Evolutionary conservation across 441 rosid genomes (phyloP), one percentile per base, ranked within the genome.

Genomic region (Manihot esculenta): DNA sequence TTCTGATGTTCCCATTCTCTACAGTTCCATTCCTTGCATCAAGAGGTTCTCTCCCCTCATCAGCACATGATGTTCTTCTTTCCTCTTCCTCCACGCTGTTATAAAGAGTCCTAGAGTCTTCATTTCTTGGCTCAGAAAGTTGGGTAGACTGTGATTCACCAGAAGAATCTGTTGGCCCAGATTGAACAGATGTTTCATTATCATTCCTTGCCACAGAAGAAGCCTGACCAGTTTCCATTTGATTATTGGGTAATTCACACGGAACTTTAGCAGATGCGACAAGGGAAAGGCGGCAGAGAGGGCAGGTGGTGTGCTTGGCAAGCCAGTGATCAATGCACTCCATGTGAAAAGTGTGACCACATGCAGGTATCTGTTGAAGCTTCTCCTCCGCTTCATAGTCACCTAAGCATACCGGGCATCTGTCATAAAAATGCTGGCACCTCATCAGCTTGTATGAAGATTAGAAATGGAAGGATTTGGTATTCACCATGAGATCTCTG

Each of bases 321-420:
- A 93, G 96, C 98, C 98, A 93, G 75, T 81, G 84, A 64, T 93
- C 98, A 53, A 93, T 91, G 80, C 97, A 93, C 55, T 89, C 93
- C 96, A 88, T 86, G 78, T 93, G 98, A 82, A 91, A 91, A 50
- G 94, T 81, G 78, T 89, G 97, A 42, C 94, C 87, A 74, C 98
- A 93, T 20, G 86, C 85, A 0, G 96, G 97, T 26, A 93, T 84
- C 71, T 83, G 92, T 75, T 89, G 98, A 77, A 93, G 97, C 75
- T 79, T 88, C 42, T 91, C 98, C 67, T 89, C 96, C 5, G 93
- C 83, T 79, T 81, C 86, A 78, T 89, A 93, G 70, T 91, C 98
- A 23, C 83, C 93, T 41, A 93, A 89, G 78, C 98, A 93, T 24
- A 93, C 94, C 0, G 94, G 80, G 71, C 98, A 93, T 81, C 97